These are phyloP conservation scores for Starmerella bombicola DNA, from an alignment of 805 yeast species.

Conservation along the genomic window DNA sequence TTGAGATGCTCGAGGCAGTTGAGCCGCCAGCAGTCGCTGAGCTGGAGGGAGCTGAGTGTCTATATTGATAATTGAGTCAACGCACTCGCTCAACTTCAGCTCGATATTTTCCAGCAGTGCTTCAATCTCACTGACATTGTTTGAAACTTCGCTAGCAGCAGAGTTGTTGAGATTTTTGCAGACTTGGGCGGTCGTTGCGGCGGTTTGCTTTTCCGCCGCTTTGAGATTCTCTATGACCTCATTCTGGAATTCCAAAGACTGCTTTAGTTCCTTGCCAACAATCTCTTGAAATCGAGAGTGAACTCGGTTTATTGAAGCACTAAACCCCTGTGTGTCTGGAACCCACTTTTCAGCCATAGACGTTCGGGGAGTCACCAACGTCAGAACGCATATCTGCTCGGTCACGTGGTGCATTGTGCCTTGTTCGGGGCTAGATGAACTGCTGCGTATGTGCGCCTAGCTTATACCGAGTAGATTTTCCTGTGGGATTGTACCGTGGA, in stretches of 20 bases:
- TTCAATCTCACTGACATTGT: slow-evolving; percentile 5
- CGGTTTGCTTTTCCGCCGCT: slow-evolving; percentile 10
- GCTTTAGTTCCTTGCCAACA: slow-evolving; percentile 6
- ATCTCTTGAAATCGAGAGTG: slow-evolving; percentile 2
- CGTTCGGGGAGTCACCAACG: background rate
- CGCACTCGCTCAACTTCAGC: slow-evolving; percentile 3
- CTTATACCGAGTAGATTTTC: too few species aligned
- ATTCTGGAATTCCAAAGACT: slow-evolving; percentile 7
- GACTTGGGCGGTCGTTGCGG: slow-evolving; percentile 2
- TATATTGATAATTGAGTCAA: slow-evolving; percentile 1
- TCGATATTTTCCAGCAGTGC: slow-evolving; percentile 3
- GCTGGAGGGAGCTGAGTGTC: slow-evolving; percentile 6
- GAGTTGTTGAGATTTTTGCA: slow-evolving; percentile 1
- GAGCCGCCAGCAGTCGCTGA: slow-evolving; percentile 7
- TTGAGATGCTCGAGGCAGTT: slow-evolving; percentile 1
- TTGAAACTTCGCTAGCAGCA: background rate
- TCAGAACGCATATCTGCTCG: background rate
- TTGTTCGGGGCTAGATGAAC: background rate
- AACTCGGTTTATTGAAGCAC: slow-evolving; percentile 5
- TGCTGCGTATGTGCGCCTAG: too few species aligned
- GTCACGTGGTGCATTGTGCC: too few species aligned
- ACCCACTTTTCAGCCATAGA: slow-evolving; percentile 11
- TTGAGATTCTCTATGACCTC: slow-evolving; percentile 7
- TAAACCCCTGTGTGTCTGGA: slow-evolving; percentile 8
- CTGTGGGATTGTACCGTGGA: too few species aligned